A percentile compares a stretch with the other conserved stretches of the same genome.
Evolutionary conservation across 495 filamentous ascomycete genomes (phyloP).

Genomic region (Aspergillus heteromorphus): DNA sequence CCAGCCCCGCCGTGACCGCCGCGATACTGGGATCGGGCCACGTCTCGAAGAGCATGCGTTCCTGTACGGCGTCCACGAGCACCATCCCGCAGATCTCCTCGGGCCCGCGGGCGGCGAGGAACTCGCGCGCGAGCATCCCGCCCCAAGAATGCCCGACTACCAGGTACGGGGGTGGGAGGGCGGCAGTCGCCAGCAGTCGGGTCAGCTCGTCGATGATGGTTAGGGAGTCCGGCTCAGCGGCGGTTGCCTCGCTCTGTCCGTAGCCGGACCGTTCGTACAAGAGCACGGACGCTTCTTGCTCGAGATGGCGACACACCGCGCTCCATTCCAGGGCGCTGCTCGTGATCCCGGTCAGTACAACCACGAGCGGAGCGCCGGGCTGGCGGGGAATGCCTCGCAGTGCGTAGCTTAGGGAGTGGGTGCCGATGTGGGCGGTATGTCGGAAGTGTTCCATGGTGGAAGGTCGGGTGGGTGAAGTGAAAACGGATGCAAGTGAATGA

Average conservation of each 20-base stretch:
- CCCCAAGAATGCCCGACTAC: slow-evolving; percentile 16
- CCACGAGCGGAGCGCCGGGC: neutral
- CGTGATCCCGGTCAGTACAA: slow-evolving; percentile 15
- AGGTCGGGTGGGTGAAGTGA: no score
- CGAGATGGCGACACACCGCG: slow-evolving; percentile 9
- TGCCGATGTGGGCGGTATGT: slow-evolving; percentile 14
- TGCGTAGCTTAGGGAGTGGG: slow-evolving; percentile 12
- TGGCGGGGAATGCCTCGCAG: slow-evolving; percentile 10
- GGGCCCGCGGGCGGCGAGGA: slow-evolving; percentile 8
- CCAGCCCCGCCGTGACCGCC: slow-evolving; percentile 9
- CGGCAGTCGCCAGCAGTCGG: slow-evolving; percentile 7
- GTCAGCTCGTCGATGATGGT: slow-evolving; percentile 12
- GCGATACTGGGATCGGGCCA: slow-evolving; percentile 11
- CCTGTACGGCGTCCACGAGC: slow-evolving; percentile 13
- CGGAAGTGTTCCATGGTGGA: neutral
- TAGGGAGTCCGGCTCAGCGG: slow-evolving; percentile 5
- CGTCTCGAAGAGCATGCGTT: slow-evolving; percentile 2
- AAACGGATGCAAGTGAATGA: no score
- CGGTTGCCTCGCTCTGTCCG: slow-evolving; percentile 7
- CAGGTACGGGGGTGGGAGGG: slow-evolving; percentile 8
- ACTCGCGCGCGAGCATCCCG: slow-evolving; percentile 15
- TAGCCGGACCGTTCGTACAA: slow-evolving; percentile 16
- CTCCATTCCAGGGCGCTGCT: slow-evolving; percentile 13
- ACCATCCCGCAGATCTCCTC: slow-evolving; percentile 13
- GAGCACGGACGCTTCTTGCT: slow-evolving; percentile 9